Percentiles rank a stretch among this genome's conserved stretches.
Conservation (phyloP, 2,329 filamentous ascomycete genomes). For the Elsinoe fawcettii region DNA sequence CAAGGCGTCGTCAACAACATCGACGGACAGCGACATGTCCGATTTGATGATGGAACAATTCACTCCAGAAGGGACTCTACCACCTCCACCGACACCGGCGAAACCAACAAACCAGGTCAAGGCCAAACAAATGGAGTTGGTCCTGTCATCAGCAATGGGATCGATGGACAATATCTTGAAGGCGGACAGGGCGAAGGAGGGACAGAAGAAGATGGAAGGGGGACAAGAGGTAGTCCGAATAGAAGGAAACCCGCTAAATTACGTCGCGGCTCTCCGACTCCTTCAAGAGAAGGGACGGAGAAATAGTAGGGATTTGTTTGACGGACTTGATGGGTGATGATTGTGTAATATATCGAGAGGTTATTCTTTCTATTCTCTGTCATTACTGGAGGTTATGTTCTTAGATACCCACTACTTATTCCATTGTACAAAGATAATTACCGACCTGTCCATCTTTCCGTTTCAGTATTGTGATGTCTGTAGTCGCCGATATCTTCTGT, state of each 20-base stretch:
- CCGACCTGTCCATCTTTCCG: background rate
- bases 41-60: conserved; percentile 12
- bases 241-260: conserved; percentile 19
- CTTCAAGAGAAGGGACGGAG: conserved; percentile 15
- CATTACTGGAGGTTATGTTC: background rate
- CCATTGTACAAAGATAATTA: background rate
- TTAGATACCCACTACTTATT: conserved; percentile 2
- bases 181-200: conserved; percentile 11
- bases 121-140: conserved; percentile 13
- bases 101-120: conserved; percentile 13
- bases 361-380: background rate
- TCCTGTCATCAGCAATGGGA: conserved; percentile 14
- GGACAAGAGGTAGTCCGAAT: conserved; percentile 11
- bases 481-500: background rate
- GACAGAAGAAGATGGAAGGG: conserved; percentile 12
- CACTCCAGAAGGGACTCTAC: conserved; percentile 12
- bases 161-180: conserved; percentile 15
- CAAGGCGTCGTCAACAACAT: conserved; percentile 13
- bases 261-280: conserved; percentile 20
- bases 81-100: conserved; percentile 14
- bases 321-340: conserved; percentile 12
- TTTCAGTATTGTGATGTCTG: background rate
- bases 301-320: conserved; percentile 14
- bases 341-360: background rate
- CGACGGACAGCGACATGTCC: conserved; percentile 13